Conservation (phyloP, 192 early-diverging fungal species). For the Kappamyces sp. region DNA sequence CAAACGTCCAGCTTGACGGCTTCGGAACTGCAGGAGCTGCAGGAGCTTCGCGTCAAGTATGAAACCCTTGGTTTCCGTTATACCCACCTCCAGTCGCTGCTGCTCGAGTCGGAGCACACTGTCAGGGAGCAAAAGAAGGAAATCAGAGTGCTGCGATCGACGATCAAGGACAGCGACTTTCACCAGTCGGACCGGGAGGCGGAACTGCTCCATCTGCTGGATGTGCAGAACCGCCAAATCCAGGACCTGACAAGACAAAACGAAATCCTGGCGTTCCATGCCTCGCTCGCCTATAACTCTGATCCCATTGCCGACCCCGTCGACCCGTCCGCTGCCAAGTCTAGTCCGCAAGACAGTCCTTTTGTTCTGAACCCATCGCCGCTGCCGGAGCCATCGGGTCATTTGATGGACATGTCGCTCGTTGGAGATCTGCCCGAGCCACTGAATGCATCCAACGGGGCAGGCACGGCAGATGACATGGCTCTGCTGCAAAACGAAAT, state of each 20-base stretch:
- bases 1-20: too few species aligned
- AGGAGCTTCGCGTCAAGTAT: too few species aligned
- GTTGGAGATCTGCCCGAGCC: too few species aligned
- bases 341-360: too few species aligned
- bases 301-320: background rate
- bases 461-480: too few species aligned
- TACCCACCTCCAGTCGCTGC: background rate
- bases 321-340: background rate
- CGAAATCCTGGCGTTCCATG: background rate
- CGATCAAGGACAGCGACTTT: background rate
- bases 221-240: constrained; percentile 1
- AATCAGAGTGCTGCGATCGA: constrained; percentile 1
- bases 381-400: too few species aligned
- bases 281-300: background rate
- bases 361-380: too few species aligned
- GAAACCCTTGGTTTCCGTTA: too few species aligned
- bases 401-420: too few species aligned
- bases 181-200: background rate
- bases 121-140: background rate
- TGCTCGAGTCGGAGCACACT: constrained; percentile 7
- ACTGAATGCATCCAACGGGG: too few species aligned
- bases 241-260: constrained; percentile 1
- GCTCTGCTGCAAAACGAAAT: too few species aligned
- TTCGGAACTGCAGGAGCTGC: too few species aligned
- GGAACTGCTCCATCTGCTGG: background rate